Percentiles rank a stretch among this genome's conserved stretches.
phyloP scores from a whole-genome alignment of 148 eudicot genomes.

The Diospyros kaki region DNA sequence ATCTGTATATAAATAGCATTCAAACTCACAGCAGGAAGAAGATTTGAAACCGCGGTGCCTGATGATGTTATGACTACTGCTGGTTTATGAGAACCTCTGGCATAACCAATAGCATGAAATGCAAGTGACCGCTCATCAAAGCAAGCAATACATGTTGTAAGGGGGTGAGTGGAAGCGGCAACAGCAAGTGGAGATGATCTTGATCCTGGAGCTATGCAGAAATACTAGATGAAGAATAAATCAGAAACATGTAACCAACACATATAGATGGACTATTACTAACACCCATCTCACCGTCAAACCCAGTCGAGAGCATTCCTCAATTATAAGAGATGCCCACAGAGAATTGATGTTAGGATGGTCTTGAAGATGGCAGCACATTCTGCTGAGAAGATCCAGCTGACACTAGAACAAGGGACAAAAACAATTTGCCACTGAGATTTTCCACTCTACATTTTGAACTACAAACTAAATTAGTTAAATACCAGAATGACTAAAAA shows the following conservation, averaged over 20 bases:
- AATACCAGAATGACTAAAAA: background rate
- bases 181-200: constrained; percentile 92
- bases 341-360: constrained; percentile 77
- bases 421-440: constrained; percentile 2
- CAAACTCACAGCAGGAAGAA: constrained; percentile 89
- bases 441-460: background rate
- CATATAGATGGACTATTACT: background rate
- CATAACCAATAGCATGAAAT: constrained; percentile 94
- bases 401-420: constrained; percentile 31
- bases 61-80: constrained; percentile 94
- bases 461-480: background rate
- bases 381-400: constrained; percentile 25
- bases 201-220: constrained; percentile 99
- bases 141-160: constrained; percentile 71
- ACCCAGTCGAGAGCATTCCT: constrained; percentile 95
- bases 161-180: constrained; percentile 87
- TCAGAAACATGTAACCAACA: constrained; percentile 29
- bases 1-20: constrained; percentile 3
- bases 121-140: constrained; percentile 93
- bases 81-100: constrained; percentile 80
- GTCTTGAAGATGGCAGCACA: constrained; percentile 29
- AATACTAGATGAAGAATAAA: constrained; percentile 58
- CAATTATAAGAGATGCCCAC: constrained; percentile 91
- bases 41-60: constrained; percentile 97
- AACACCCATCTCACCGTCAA: constrained; percentile 64